Base-by-base conservation (phyloP, 2,329 filamentous ascomycete genomes). In the Penicillium verrucosum region DNA sequence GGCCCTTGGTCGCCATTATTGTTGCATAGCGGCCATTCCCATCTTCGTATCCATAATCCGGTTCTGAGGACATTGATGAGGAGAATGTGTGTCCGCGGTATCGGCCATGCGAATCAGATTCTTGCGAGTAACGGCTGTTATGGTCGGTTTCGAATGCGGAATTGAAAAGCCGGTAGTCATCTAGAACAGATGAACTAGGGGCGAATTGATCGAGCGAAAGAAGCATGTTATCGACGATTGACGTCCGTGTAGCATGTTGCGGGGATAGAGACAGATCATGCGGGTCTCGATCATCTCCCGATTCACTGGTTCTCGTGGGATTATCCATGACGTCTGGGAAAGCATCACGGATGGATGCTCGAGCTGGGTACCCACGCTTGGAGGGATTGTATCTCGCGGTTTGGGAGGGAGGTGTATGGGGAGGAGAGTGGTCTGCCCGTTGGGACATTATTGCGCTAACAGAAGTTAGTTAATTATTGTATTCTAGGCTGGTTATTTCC, bases 181-280 rank as follows among this genome's bases (percentile, higher is more conserved):
- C 71, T 46, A 75, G 58, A 9, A 73, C 54, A 4, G 71, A 71
- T 37, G 73, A 68, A 12, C 69, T 65, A 3, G 70, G 60, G 36
- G 65, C 80, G 40, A 93, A 86, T 73, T 93, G 89, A 75, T 96
- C 93, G 62, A 99, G 86, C 40, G 92, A 96, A 63, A 94, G 81
- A 59, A 97, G 85, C 88, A 99, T 94, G 74, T 97, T 96, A 75
- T 94, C 89, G 58, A 99, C 91, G 64, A 99, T 86, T 36, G 92
- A 97, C 70, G 96, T 90, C 65, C 93, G 86, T 40, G 89, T 90
- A 61, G 90, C 85, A 71, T 90, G 85, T 59, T 87, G 82, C 47
- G 89, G 85, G 49, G 87, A 87, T 67, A 96, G 81, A 56, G 90
- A 92, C 60, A 97, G 82, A 73, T 96, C 92, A 79, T 97, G 92